phyloP scores from a whole-genome alignment of 768 basidiomycete species.

The Tylopilus vinaceipallidus region DNA sequence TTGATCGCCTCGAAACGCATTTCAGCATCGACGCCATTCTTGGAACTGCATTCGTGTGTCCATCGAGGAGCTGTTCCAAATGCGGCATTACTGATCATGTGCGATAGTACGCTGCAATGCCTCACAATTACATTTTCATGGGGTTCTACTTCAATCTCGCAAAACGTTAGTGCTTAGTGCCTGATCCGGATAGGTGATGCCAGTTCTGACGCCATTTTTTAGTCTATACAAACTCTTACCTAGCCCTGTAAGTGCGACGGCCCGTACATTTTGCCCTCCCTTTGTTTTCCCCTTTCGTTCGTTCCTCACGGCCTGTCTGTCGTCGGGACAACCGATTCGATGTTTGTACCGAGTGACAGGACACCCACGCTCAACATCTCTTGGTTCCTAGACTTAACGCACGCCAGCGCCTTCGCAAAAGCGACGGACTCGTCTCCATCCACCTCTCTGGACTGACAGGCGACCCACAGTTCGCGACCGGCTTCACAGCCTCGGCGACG shows the following conservation, averaged over 20 bases:
- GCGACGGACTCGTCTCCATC: conserved; percentile 40
- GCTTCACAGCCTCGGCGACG: not conserved
- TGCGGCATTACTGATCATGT: not conserved
- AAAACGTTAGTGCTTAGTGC: conserved; percentile 45
- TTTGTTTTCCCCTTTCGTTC: not conserved
- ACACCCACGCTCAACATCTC: not conserved
- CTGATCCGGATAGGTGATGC: not conserved
- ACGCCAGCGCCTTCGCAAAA: conserved; percentile 38
- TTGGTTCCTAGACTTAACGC: conserved; percentile 42
- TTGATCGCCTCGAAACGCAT: not conserved
- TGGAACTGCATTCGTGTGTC: conserved; percentile 40
- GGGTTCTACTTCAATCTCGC: conserved; percentile 52
- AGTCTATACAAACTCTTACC: conserved; percentile 60
- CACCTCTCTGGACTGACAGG: conserved; percentile 39
- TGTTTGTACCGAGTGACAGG: not conserved
- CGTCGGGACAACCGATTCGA: not conserved
- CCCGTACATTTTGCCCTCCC: not conserved
- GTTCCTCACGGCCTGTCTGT: not conserved
- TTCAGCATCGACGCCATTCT: conserved; percentile 45
- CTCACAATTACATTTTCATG: conserved; percentile 53
- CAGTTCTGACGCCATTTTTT: not conserved
- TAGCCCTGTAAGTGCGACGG: conserved; percentile 38
- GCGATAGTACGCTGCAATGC: conserved; percentile 48
- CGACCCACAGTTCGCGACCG: conserved; percentile 6
- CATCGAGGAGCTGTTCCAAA: not conserved